Percentiles rank a stretch among this genome's conserved stretches.
These are phyloP conservation scores for Pascua guehoae DNA, from an alignment of 1,284 basidiomycete genomes.

Conservation along the genomic window DNA sequence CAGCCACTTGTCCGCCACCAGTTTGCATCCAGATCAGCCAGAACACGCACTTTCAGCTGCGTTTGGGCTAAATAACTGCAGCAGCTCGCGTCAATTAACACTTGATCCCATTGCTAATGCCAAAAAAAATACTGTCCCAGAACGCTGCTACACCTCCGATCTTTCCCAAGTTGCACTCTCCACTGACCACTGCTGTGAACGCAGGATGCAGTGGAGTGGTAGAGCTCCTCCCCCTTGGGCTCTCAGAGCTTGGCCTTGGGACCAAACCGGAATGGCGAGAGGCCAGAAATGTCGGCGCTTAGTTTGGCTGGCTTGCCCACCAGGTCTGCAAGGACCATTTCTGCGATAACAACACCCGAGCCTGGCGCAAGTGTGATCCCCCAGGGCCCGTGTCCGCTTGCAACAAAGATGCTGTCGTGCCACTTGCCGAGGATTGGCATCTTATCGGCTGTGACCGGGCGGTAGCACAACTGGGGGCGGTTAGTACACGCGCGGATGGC, in stretches of 20 bases:
- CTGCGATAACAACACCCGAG: slow-evolving; percentile 10
- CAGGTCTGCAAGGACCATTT: slow-evolving; percentile 6
- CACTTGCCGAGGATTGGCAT: slow-evolving; percentile 12
- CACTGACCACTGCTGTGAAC: too few species aligned
- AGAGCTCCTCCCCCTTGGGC: too few species aligned
- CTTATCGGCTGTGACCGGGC: slow-evolving; percentile 14
- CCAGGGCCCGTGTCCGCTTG: slow-evolving; percentile 13
- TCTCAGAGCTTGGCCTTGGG: slow-evolving; percentile 5
- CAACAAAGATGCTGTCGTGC: slow-evolving; percentile 9
- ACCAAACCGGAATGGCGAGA: slow-evolving; percentile 12
- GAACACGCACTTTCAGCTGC: too few species aligned
- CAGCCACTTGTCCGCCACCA: too few species aligned
- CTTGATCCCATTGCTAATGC: too few species aligned
- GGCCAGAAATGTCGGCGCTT: slow-evolving; percentile 10
- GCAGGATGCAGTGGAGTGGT: too few species aligned
- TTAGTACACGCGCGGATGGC: background rate
- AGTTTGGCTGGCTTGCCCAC: background rate
- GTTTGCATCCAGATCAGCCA: too few species aligned
- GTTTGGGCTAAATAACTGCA: too few species aligned
- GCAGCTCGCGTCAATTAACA: too few species aligned
- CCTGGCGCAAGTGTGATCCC: slow-evolving; percentile 16
- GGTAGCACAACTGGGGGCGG: slow-evolving; percentile 11
- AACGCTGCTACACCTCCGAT: too few species aligned
- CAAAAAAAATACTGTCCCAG: too few species aligned
- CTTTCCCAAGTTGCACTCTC: too few species aligned